Percentiles rank a stretch among this genome's conserved stretches.
Conservation (phyloP, 2,329 filamentous ascomycete species). For the Fusarium tanahbumbuense region DNA sequence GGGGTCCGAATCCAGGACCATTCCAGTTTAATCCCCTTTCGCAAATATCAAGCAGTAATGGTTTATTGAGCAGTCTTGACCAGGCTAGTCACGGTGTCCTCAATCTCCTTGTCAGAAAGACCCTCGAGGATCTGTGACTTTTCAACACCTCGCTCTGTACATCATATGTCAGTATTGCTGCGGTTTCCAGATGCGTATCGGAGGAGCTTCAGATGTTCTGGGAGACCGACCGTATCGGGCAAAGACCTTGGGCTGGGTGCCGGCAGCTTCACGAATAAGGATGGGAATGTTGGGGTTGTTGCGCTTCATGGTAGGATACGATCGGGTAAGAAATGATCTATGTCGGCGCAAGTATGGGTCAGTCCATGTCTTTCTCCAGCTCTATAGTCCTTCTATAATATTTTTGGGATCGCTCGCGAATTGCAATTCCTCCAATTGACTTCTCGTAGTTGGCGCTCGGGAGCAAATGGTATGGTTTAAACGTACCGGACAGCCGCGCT, state of each 20-base stretch:
- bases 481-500: constrained; percentile 88
- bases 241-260: constrained; percentile 86
- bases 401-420: not conserved
- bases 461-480: constrained; percentile 4
- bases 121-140: constrained; percentile 69
- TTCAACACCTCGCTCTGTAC: constrained; percentile 67
- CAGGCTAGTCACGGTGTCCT: constrained; percentile 66
- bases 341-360: constrained; percentile 25
- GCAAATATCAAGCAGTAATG: not conserved
- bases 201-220: not conserved
- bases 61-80: constrained; percentile 56
- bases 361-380: constrained; percentile 14
- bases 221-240: constrained; percentile 84
- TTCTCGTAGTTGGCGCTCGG: not conserved
- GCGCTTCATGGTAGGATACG: constrained; percentile 99
- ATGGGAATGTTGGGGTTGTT: constrained; percentile 96
- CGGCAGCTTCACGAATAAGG: constrained; percentile 90
- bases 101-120: constrained; percentile 70
- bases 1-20: constrained; percentile 1
- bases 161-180: constrained; percentile 19
- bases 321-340: constrained; percentile 88
- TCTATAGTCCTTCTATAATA: not conserved
- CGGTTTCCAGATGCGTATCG: not conserved
- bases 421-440: constrained; percentile 29
- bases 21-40: constrained; percentile 5